phyloP scores from a whole-genome alignment of 495 filamentous ascomycete genomes.

The Podospora appendiculata region DNA sequence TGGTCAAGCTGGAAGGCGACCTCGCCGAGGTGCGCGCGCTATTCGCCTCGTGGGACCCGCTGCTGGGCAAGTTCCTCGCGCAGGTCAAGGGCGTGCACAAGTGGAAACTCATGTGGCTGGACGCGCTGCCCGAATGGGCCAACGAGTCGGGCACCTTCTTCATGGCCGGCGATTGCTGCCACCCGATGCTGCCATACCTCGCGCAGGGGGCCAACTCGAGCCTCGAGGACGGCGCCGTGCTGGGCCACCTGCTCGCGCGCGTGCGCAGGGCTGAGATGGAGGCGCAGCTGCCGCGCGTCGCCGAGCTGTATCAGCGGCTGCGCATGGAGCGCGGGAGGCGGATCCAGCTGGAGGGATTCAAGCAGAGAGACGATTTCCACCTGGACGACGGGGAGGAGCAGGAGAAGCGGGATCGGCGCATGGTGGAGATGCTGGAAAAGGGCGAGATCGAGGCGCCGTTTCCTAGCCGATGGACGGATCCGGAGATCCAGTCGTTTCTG shows the following conservation, averaged over 20 bases:
- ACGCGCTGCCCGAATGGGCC: conserved; percentile 29
- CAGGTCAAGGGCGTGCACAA: conserved; percentile 40
- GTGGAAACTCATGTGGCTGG: conserved; percentile 44
- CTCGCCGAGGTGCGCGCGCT: conserved; percentile 41
- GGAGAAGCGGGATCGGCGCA: conserved; percentile 39
- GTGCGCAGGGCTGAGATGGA: conserved; percentile 36
- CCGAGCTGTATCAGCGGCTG: conserved; percentile 51
- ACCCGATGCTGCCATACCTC: conserved; percentile 62
- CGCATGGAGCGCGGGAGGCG: conserved; percentile 52
- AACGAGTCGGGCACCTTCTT: conserved; percentile 31
- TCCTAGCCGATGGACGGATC: conserved; percentile 49
- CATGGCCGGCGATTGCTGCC: conserved; percentile 53
- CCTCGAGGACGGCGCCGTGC: conserved; percentile 47
- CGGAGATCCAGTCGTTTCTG: conserved; percentile 48
- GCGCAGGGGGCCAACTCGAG: conserved; percentile 53
- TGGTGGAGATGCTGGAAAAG: conserved; percentile 33
- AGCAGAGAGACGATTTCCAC: conserved; percentile 52
- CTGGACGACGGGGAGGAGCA: conserved; percentile 49
- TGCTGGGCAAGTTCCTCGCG: conserved; percentile 36
- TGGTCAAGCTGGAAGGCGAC: conserved; percentile 35
- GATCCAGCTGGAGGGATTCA: conserved; percentile 45
- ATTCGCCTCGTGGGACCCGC: conserved; percentile 47
- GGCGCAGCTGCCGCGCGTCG: conserved; percentile 37
- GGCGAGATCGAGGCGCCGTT: conserved; percentile 38
- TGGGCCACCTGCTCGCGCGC: conserved; percentile 47